These are phyloP conservation scores for Chlamydomonas eustigma DNA, from an alignment of 139 green algal species.

Conservation along the genomic window DNA sequence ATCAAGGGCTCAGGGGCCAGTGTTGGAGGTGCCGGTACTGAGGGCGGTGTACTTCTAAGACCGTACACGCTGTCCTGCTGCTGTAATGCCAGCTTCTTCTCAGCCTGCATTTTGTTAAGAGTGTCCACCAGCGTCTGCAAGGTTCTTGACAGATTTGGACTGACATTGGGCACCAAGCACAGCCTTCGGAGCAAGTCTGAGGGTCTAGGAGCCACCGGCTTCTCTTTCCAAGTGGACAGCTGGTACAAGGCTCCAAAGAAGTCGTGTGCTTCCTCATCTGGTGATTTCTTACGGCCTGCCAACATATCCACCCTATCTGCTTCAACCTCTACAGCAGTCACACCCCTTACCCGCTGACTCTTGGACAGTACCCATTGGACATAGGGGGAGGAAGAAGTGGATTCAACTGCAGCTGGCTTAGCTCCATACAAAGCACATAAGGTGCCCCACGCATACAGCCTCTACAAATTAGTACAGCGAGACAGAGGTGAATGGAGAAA, in stretches of 20 bases:
- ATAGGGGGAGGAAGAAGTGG: neutral
- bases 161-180: neutral
- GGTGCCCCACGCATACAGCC: neutral
- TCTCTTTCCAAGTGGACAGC: neutral
- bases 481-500: no score
- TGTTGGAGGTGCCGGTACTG: constrained; percentile 20
- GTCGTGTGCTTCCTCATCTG: neutral
- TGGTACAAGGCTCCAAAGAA: neutral
- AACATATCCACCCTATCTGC: neutral
- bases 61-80: neutral
- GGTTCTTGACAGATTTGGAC: neutral
- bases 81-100: neutral
- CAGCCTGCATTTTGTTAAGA: neutral
- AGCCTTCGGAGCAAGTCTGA: neutral
- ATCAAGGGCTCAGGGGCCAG: constrained; percentile 35
- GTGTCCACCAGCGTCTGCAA: neutral
- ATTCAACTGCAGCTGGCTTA: no score
- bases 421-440: neutral
- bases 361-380: constrained; percentile 16
- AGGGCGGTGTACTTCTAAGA: neutral
- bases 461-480: no score
- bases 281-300: neutral
- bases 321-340: neutral
- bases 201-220: neutral
- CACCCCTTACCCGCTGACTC: neutral